Evolutionary conservation across 306 rosid species (phyloP).

Genomic region (Herpetospermum pedunculosum): DNA sequence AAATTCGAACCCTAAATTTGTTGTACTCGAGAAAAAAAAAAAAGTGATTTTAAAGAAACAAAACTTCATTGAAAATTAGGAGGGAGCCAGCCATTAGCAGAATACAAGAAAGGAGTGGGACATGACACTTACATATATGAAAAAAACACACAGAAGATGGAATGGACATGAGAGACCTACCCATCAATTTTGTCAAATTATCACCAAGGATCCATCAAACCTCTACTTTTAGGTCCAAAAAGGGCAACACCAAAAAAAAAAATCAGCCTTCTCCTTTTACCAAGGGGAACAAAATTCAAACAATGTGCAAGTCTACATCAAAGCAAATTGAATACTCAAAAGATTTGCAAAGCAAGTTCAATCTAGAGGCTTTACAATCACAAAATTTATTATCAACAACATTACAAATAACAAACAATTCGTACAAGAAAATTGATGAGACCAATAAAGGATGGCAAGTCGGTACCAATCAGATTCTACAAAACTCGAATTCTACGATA

Average conservation of each 20-base stretch:
- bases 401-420: constrained; percentile 7
- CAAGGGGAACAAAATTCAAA: not conserved
- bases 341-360: not conserved
- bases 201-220: not conserved
- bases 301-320: not conserved
- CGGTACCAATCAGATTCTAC: constrained; percentile 22
- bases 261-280: not conserved
- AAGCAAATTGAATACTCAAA: not conserved
- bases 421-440: not conserved
- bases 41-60: no score
- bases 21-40: no score
- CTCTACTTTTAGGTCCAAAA: not conserved
- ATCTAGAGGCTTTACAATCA: constrained; percentile 5
- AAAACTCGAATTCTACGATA: constrained; percentile 29
- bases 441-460: constrained; percentile 3
- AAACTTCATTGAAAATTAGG: no score
- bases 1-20: no score
- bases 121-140: not conserved
- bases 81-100: not conserved
- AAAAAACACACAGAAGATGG: not conserved
- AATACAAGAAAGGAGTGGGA: not conserved
- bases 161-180: not conserved
- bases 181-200: not conserved
- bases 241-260: not conserved
- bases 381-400: constrained; percentile 20